Evolutionary conservation across 108 stramenopile species (phyloP), one percentile per base, ranked within the genome.

Genomic region (Nitzschia palea): DNA sequence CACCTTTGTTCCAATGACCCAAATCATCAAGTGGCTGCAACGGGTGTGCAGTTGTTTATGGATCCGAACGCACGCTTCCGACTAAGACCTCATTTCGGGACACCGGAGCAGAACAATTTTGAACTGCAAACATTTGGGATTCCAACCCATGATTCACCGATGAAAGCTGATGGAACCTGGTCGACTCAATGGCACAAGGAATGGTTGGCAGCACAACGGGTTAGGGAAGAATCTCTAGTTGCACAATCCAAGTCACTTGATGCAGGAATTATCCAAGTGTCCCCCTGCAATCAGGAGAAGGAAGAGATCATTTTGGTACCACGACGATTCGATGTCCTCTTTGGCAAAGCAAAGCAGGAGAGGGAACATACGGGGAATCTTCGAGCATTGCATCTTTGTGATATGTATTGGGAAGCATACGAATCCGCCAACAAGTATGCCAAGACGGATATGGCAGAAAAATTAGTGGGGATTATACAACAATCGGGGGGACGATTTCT

Each of bases 101-200:
- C 28, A 0, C 45, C 29, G 1, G 14, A 63, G 10, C 28, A 72
- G 12, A 33, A 57, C 4, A 23, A 31, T 12, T 72, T 72, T 37
- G 25, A 63, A 32, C 43, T 72, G 6, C 60, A 72, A 47, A 72
- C 71, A 37, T 72, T 44, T 56, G 71, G 71, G 6, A 64, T 72
- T 20, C 62, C 51, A 10, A 56, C 55, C 15, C 14, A 36, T 23
- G 28, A 43, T 45, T n/a, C 2, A 2, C 52, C 52, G 0, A 37
- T 72, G 26, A 34, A 62, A 56, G 33, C 33, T n/a, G 44, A 34
- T 17, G 51, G 55, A 3, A 3, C 26, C 51, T 55, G 62, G 55
- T 30, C 62, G 30, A 20, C 29, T 47, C 4, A 37, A 42, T 55
- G 62, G 62, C 61, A 64, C 43, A 30, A 44, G 10, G 30, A 72